Conservation (phyloP, 1,139 yeast species). For the Taphrina flavorubra region DNA sequence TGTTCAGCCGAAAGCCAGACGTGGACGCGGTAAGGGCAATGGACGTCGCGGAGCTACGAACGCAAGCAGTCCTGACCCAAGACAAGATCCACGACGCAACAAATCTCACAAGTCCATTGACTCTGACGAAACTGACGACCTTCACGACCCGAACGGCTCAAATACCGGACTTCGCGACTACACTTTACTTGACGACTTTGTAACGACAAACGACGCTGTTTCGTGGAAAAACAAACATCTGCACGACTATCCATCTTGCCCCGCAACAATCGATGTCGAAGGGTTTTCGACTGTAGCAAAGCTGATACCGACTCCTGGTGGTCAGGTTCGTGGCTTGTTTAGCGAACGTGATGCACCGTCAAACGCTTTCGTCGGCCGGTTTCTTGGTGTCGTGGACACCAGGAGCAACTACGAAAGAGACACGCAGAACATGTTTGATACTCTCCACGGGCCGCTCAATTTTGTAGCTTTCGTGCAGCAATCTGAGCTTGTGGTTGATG, state of each 20-base stretch:
- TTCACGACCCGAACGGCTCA: conserved; percentile 1
- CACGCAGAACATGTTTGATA: conserved; percentile 73
- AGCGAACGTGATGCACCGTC: conserved; percentile 57
- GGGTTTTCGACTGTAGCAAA: conserved; percentile 14
- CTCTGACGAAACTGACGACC: conserved; percentile 13
- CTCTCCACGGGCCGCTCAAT: conserved; percentile 87
- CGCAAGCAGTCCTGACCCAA: conserved; percentile 14
- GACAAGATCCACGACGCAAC: conserved; percentile 11
- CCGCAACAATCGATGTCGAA: conserved; percentile 13
- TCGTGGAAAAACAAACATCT: conserved; percentile 3
- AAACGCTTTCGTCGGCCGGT: conserved; percentile 65
- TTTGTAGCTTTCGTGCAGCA: conserved; percentile 64
- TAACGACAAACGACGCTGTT: conserved; percentile 24
- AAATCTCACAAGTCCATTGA: conserved; percentile 7
- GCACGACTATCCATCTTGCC: conserved; percentile 19
- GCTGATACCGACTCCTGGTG: neutral
- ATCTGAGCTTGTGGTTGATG: conserved; percentile 70
- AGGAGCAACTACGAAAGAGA: conserved; percentile 68
- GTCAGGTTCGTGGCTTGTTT: conserved; percentile 53
- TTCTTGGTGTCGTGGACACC: conserved; percentile 73
- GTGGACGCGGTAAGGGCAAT: conserved; percentile 34
- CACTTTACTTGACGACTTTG: conserved; percentile 14
- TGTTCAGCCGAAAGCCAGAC: conserved; percentile 24
- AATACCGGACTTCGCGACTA: conserved; percentile 12
- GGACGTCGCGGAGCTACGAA: conserved; percentile 14